Base-by-base conservation (phyloP, 2,329 filamentous ascomycete genomes). In the Bipolaris bicolor region DNA sequence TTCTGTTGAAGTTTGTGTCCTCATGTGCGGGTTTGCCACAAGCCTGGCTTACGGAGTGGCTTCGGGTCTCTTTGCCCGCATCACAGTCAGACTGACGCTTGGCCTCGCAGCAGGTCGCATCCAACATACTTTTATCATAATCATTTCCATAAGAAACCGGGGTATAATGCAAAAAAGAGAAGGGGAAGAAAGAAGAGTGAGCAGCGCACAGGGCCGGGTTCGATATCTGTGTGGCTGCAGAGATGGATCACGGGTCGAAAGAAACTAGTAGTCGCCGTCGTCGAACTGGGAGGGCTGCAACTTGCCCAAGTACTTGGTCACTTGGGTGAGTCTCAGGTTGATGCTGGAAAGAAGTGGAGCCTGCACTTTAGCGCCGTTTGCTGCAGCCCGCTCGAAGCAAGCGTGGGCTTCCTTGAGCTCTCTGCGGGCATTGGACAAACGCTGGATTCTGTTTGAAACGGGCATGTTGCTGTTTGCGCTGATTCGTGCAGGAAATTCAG, bases 381-480 rank as follows among this genome's bases (percentile, higher is more conserved):
- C 57, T 43, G 64, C 59, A 3, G 69, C 71, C 18, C 68, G 62
- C 1, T 46, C 29, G 37, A 76, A 68, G 29, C 66, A 68, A 3
- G 52, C 55, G 13, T 62, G 55, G 3, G 73, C 72, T 22, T 58
- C 59, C n/a, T 57, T 49, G 6, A 72, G 33, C 46, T 72, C 72
- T 24, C 55, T 58, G n/a, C 61, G 60, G 29, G 61, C 67, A 10
- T 60, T 64, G 22, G 41, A 31, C 34, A 68, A 59, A 33, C 47
- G 63, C 1, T 43, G 59, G 7, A 62, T 56, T 36, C 52, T 60
- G 29, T 68, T 65, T 22, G 50, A 15, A 26, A 24, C 3, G 13
- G 58, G 34, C n/a, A 50, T n/a, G 34, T 22, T 1, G 29, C 11
- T 20, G 16, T 13, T 16, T 18, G 26, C 51, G 48, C 7, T 24